Base-by-base conservation (phyloP, 805 yeast genomes). In the Kodamaea leandrae region DNA sequence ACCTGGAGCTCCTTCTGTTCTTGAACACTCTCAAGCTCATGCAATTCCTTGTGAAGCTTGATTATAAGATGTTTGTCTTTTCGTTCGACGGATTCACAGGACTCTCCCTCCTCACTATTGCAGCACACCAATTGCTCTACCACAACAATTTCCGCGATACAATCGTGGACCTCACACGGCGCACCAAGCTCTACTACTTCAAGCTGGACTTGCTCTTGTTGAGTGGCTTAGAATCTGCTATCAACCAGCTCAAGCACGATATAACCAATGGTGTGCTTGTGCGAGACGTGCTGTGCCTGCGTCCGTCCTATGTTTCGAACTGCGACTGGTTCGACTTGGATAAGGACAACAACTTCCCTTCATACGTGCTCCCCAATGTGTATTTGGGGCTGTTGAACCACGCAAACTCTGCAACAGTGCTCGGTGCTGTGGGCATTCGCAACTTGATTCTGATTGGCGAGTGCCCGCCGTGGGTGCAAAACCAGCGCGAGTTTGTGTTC, bases 51-150 rank as follows among this genome's bases (percentile, higher is more conserved):
- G 48, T 53, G 26, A 47, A 48, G 21, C 33, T 32, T 36, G 52
- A 53, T 36, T 37, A 50, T 32, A 53, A 59, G 32, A 53, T 62
- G 4, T 61, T 64, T 32, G 46, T 64, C 4, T 64, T 58, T 42
- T 63, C 61, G 3, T 59, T 55, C 44, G 72, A 67, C 47, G 71
- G 72, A 1, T 66, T 63, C 42, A 64, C 72, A 6, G 70, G 68
- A 3, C 49, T 61, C 14, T 53, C 66, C 8, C 18, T 39, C n/a
- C 30, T 39, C 12, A 18, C 52, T 39, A 29, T 47, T 25, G 46
- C 45, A 13, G 14, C 42, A 23, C 51, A 49, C n/a, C 48, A 52
- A 19, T 35, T 51, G 13, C 44, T 52, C 36, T 39, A 49, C 23
- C 27, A 43, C 7, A 41, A 42, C 32, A 42, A 49, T 12, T 39